Conservation (phyloP, 1,284 basidiomycete species). For the Sporisorium exsertum region DNA sequence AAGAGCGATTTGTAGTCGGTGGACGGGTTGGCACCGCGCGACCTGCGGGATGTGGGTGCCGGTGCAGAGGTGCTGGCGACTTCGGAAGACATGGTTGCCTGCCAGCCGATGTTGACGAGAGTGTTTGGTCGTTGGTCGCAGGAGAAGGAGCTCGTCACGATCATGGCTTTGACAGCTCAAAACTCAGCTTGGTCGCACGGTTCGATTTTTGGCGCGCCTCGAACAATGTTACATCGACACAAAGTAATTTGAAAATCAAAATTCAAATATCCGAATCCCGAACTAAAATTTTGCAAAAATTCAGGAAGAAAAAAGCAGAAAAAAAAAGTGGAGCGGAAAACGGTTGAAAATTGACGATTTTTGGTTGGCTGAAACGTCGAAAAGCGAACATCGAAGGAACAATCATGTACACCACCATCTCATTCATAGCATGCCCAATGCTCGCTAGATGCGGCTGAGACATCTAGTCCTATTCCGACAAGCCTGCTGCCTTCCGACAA, state of each 20-base stretch:
- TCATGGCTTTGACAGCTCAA: slow-evolving; percentile 1
- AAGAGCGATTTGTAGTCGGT: slow-evolving; percentile 53
- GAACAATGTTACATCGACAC: slow-evolving; percentile 15
- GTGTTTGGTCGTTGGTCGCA: neutral
- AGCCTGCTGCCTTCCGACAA: neutral
- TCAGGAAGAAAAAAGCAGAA: slow-evolving; percentile 2
- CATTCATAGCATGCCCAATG: neutral
- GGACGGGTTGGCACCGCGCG: slow-evolving; percentile 48
- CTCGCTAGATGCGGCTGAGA: slow-evolving; percentile 35
- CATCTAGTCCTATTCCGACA: neutral
- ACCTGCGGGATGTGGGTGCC: slow-evolving; percentile 13
- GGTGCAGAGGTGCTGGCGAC: slow-evolving; percentile 13
- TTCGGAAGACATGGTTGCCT: slow-evolving; percentile 28
- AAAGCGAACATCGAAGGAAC: neutral
- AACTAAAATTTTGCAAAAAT: neutral
- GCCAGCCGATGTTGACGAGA: neutral
- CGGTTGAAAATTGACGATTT: slow-evolving; percentile 16
- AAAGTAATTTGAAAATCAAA: neutral
- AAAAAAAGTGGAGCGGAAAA: slow-evolving; percentile 12
- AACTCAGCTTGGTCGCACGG: slow-evolving; percentile 21
- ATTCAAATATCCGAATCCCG: slow-evolving; percentile 4
- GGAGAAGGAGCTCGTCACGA: slow-evolving; percentile 5
- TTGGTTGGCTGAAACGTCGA: slow-evolving; percentile 15
- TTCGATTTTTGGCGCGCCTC: slow-evolving; percentile 5
- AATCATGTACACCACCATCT: neutral